Base-by-base conservation (phyloP, 2,329 filamentous ascomycete genomes). In the Penicillium sp. region DNA sequence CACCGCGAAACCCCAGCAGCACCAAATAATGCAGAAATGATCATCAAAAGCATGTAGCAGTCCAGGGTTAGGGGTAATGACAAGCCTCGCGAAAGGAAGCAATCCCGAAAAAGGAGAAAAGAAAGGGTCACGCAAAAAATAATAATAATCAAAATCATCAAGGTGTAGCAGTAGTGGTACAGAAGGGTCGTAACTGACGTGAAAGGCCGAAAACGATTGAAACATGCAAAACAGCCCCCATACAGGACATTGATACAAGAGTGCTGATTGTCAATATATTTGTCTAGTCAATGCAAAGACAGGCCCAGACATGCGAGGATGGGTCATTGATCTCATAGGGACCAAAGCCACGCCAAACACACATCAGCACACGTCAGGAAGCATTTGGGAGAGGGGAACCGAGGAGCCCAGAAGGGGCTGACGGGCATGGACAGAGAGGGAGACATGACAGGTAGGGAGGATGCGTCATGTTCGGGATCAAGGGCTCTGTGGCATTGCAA, bases 101-200 rank as follows among this genome's bases (percentile, higher is more conserved):
- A 4, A 32, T 18, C 29, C 29, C 11, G 29, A 32, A 8, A 7
- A 32, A 32, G 8, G 29, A 32, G 4, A 32, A 32, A 11, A 32
- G 3, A 32, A 32, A 11, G 29, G 8, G 11, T 32, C 3, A 32
- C 29, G 11, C 29, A 32, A 7, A 11, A 7, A 5, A 32, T 4
- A 11, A 8, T 4, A 11, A 8, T 11, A 11, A 32, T 11, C 8
- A 32, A 7, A 5, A 32, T 7, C 7, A 32, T 8, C 3, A 11
- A 32, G 11, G 11, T 32, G 11, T 32, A 7, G 7, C 3, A 32
- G 11, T 32, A 32, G 11, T 32, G 11, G 29, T 32, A 32, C 35
- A 53, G 49, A 27, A 37, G 45, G 45, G 33, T 56, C 53, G 53
- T 56, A 56, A 54, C 40, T 54, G 49, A 50, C 51, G 52, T 56